These are phyloP conservation scores for Phalaenopsis aphrodite DNA, from an alignment of 106 monocot species.

Conservation along the genomic window DNA sequence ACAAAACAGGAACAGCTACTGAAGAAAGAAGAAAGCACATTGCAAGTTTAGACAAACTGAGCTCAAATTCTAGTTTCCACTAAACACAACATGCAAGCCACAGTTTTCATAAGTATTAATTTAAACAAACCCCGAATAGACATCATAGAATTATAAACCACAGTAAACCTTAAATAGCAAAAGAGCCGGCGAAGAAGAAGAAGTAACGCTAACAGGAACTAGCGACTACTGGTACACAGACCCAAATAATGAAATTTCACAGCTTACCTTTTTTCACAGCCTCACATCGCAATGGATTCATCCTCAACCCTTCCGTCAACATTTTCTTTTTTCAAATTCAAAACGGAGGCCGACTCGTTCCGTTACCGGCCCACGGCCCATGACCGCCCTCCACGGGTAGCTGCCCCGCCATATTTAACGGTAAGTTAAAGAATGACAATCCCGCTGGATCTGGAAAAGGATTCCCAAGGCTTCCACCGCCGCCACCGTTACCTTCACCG, in stretches of 20 bases:
- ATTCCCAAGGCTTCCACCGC: neutral
- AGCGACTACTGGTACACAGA: neutral
- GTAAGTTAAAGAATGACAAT: slow-evolving; percentile 3
- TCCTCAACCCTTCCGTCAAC: no score
- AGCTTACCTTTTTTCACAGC: neutral
- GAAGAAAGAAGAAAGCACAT: neutral
- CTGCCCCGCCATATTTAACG: neutral
- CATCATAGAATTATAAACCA: neutral
- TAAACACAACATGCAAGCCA: neutral
- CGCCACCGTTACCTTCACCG: neutral
- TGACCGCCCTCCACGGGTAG: slow-evolving; percentile 1
- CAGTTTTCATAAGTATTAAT: neutral
- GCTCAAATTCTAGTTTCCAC: neutral
- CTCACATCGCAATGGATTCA: neutral
- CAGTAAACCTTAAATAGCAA: neutral
- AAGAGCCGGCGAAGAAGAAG: neutral
- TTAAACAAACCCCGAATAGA: neutral
- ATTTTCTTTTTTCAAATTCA: neutral
- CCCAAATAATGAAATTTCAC: neutral
- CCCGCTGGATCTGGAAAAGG: slow-evolving; percentile 7
- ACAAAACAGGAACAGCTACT: neutral
- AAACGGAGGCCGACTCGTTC: neutral
- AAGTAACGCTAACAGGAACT: no score
- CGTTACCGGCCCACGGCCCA: neutral
- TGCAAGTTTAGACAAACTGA: neutral